A percentile compares a stretch with the other conserved stretches of the same genome.
phyloP scores from a whole-genome alignment of 305 asterid species.

The Solanum chacoense region DNA sequence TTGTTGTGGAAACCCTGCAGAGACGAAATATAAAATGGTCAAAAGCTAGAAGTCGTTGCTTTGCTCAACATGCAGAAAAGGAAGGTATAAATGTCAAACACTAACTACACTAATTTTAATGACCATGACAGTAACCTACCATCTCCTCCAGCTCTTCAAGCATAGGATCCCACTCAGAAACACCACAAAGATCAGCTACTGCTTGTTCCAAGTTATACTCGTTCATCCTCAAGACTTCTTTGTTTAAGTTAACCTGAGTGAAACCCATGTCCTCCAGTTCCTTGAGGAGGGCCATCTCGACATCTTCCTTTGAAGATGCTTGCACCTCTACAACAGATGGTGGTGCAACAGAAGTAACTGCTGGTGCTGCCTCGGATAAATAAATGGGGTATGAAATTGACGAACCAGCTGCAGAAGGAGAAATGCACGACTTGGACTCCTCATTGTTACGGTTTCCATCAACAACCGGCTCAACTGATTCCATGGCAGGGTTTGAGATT shows the following conservation, averaged over 20 bases:
- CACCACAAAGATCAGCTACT: slow-evolving; percentile 59
- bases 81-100: background rate
- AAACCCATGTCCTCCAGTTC: slow-evolving; percentile 79
- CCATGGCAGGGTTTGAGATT: slow-evolving; percentile 12
- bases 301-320: slow-evolving; percentile 15
- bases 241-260: slow-evolving; percentile 55
- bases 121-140: slow-evolving; percentile 29
- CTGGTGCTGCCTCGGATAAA: slow-evolving; percentile 23
- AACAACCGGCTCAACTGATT: slow-evolving; percentile 22
- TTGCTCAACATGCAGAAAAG: background rate
- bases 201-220: slow-evolving; percentile 54
- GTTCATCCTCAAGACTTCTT: slow-evolving; percentile 52
- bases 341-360: background rate
- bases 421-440: slow-evolving; percentile 13
- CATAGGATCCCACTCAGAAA: slow-evolving; percentile 63
- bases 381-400: slow-evolving; percentile 37
- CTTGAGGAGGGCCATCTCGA: slow-evolving; percentile 47
- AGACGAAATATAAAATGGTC: background rate
- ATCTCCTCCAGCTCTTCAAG: slow-evolving; percentile 72
- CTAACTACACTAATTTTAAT: background rate
- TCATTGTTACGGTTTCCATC: slow-evolving; percentile 24
- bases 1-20: slow-evolving; percentile 56
- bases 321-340: slow-evolving; percentile 8
- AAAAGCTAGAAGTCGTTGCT: background rate
- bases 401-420: slow-evolving; percentile 17